Evolutionary conservation across 2,329 filamentous ascomycete species (phyloP).

Genomic region (Cladosporium colombiae): DNA sequence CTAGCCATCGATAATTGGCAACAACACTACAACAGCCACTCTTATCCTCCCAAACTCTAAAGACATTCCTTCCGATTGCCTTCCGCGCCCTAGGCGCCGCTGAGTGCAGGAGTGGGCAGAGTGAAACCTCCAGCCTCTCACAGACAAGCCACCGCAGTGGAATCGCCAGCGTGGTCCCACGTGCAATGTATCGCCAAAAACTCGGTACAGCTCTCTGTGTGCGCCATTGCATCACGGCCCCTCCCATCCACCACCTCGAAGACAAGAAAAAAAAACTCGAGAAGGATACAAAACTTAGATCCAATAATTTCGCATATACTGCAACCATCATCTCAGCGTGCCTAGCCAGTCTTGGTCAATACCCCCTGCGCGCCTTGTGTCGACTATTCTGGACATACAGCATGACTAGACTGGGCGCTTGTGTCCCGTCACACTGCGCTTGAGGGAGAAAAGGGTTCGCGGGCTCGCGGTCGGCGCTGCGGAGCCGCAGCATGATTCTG

Average conservation of each 20-base stretch:
- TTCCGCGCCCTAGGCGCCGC: background rate
- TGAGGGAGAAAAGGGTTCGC: background rate
- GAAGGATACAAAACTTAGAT: background rate
- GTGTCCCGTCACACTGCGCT: background rate
- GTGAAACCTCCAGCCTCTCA: conserved; percentile 21
- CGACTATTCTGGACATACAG: background rate
- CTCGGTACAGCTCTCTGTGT: background rate
- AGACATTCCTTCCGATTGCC: background rate
- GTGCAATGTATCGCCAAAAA: background rate
- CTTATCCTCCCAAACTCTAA: background rate
- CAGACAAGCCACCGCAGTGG: conserved; percentile 7
- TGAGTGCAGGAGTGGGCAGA: background rate
- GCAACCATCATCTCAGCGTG: background rate
- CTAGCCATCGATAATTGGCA: background rate
- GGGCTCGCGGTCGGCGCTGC: conserved; percentile 8
- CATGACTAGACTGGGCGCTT: background rate
- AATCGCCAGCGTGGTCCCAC: conserved; percentile 3
- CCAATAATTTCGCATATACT: background rate
- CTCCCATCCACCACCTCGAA: background rate
- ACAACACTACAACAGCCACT: background rate
- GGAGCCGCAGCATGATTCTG: conserved; percentile 17
- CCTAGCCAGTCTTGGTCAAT: background rate
- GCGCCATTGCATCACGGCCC: background rate
- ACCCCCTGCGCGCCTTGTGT: background rate
- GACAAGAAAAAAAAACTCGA: background rate